These are phyloP conservation scores for Acer negundo DNA, from an alignment of 345 rosid genomes.

Conservation along the genomic window DNA sequence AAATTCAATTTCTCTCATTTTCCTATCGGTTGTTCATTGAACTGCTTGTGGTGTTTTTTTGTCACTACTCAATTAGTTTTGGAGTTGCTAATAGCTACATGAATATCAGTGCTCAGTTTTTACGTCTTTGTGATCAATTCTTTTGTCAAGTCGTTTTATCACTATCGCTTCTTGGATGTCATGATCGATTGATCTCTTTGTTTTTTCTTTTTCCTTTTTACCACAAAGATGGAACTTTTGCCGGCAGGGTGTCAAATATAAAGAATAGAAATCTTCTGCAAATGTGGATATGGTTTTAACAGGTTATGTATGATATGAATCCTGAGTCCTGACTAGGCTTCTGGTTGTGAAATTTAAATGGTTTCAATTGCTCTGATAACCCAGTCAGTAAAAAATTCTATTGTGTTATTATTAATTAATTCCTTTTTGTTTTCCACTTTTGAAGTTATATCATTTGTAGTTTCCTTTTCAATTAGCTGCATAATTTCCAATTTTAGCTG, in stretches of 20 bases:
- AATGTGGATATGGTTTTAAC: neutral
- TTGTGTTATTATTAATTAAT: neutral
- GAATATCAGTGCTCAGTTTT: neutral
- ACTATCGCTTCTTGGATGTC: neutral
- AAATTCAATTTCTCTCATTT: slow-evolving; percentile 8
- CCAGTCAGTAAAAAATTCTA: neutral
- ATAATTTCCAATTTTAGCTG: neutral
- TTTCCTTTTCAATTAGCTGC: neutral
- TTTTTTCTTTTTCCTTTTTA: neutral
- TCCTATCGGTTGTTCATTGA: neutral
- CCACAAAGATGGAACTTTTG: neutral
- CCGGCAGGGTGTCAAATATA: neutral
- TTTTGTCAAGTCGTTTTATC: neutral
- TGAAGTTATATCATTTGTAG: neutral
- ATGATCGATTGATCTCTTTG: neutral
- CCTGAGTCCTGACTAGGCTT: neutral
- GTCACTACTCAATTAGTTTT: neutral
- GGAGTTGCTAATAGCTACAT: neutral
- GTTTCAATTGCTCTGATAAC: neutral
- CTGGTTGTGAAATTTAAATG: neutral
- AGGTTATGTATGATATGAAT: neutral
- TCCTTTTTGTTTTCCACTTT: neutral
- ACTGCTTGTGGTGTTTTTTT: neutral
- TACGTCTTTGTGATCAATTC: neutral
- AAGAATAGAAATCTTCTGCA: neutral